A percentile compares a stretch with the other conserved stretches of the same genome.
Evolutionary conservation across 2,329 filamentous ascomycete genomes (phyloP).

Genomic region (Ciborinia camelliae): DNA sequence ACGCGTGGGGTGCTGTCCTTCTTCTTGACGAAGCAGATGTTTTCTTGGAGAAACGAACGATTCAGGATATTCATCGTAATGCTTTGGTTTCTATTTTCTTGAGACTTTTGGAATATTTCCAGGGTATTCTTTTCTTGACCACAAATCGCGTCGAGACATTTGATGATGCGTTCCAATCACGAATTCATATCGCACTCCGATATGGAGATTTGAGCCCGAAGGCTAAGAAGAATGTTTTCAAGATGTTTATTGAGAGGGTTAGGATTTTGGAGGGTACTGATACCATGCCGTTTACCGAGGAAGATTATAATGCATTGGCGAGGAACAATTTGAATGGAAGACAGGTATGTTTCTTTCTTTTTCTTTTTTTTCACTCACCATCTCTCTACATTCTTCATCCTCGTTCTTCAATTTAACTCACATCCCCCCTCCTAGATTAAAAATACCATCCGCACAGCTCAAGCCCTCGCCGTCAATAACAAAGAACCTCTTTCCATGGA

Average conservation of each 20-base stretch:
- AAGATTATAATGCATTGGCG: slow-evolving; percentile 64
- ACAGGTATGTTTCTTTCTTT: slow-evolving; percentile 47
- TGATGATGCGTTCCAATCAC: slow-evolving; percentile 84
- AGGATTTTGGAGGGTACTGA: slow-evolving; percentile 59
- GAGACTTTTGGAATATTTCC: slow-evolving; percentile 83
- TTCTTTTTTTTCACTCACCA: not conserved
- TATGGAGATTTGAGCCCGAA: slow-evolving; percentile 72
- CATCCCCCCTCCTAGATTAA: slow-evolving; percentile 57
- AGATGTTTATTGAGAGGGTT: slow-evolving; percentile 76
- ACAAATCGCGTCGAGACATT: slow-evolving; percentile 87
- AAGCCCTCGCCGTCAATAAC: slow-evolving; percentile 77
- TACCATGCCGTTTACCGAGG: slow-evolving; percentile 59
- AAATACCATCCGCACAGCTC: slow-evolving; percentile 79
- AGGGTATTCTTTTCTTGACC: slow-evolving; percentile 85
- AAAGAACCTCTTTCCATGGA: slow-evolving; percentile 68
- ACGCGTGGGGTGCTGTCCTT: slow-evolving; percentile 80
- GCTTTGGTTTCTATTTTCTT: slow-evolving; percentile 85
- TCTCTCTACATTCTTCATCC: not conserved
- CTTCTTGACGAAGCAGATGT: slow-evolving; percentile 84
- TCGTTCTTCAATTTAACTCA: not conserved
- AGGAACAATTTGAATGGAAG: slow-evolving; percentile 67
- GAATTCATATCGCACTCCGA: slow-evolving; percentile 80
- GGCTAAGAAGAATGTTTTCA: slow-evolving; percentile 77
- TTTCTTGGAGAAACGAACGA: slow-evolving; percentile 77
- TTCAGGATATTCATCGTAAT: slow-evolving; percentile 81